Percentiles rank a stretch among this genome's conserved stretches.
Conservation (phyloP, 2,329 filamentous ascomycete genomes). For the Microcyclosporella mali region DNA sequence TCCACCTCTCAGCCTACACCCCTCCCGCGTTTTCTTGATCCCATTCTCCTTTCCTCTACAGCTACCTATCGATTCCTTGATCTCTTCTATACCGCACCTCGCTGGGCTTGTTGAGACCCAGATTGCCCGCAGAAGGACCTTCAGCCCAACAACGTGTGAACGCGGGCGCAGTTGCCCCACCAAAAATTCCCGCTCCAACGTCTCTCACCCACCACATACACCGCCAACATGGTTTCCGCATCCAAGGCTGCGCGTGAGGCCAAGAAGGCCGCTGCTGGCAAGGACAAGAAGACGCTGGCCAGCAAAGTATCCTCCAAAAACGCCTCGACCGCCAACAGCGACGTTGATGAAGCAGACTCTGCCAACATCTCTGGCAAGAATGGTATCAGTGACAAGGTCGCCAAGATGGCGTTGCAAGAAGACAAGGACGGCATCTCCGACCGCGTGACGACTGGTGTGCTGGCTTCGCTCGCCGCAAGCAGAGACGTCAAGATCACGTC, state of each 20-base stretch:
- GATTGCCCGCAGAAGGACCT: too few relatives aligned
- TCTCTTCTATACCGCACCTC: too few relatives aligned
- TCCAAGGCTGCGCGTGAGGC: constrained; percentile 63
- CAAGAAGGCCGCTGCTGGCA: constrained; percentile 61
- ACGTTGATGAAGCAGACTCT: constrained; percentile 62
- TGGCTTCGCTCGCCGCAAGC: constrained; percentile 75
- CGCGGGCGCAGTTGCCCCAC: neutral
- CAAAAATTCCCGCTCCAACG: constrained; percentile 11
- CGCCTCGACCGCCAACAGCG: constrained; percentile 61
- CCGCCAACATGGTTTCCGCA: constrained; percentile 56
- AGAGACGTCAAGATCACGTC: constrained; percentile 97
- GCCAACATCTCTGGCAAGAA: constrained; percentile 48
- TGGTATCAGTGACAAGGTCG: constrained; percentile 68
- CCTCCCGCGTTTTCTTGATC: too few relatives aligned
- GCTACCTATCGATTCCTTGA: too few relatives aligned
- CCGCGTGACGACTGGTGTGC: constrained; percentile 94
- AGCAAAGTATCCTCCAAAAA: constrained; percentile 64
- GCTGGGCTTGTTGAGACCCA: too few relatives aligned
- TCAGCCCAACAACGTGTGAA: too few relatives aligned
- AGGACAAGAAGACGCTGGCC: constrained; percentile 65
- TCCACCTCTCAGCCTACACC: too few relatives aligned
- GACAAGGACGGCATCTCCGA: constrained; percentile 95
- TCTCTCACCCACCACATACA: constrained; percentile 4
- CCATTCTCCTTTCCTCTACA: too few relatives aligned
- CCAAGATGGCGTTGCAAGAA: constrained; percentile 85